Evolutionary conservation across 768 basidiomycete genomes (phyloP).

Genomic region (Collybia sp.): DNA sequence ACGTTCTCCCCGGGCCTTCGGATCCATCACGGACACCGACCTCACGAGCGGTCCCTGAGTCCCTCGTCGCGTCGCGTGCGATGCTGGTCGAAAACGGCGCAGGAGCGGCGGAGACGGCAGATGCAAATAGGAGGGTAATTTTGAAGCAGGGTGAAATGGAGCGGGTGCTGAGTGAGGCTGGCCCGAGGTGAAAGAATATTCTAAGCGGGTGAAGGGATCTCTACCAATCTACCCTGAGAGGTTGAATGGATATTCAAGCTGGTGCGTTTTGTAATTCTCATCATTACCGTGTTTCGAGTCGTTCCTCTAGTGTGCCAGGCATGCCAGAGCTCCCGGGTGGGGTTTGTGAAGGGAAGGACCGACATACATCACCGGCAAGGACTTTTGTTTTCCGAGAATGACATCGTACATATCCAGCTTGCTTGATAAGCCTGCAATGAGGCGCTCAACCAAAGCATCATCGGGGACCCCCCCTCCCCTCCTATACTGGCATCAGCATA

Average conservation of each 20-base stretch:
- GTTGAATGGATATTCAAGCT: too few species aligned
- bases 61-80: slow-evolving; percentile 73
- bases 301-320: too few species aligned
- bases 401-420: slow-evolving; percentile 43
- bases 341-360: too few species aligned
- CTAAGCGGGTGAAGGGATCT: slow-evolving; percentile 20
- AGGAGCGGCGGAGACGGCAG: slow-evolving; percentile 46
- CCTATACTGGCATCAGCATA: neutral
- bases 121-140: slow-evolving; percentile 65
- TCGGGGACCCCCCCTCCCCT: slow-evolving; percentile 9
- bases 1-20: slow-evolving; percentile 53
- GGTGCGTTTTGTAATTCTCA: too few species aligned
- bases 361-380: slow-evolving; percentile 40
- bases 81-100: slow-evolving; percentile 67
- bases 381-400: slow-evolving; percentile 41
- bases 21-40: slow-evolving; percentile 58
- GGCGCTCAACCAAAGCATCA: slow-evolving; percentile 16
- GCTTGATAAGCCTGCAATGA: slow-evolving; percentile 17
- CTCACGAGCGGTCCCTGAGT: slow-evolving; percentile 70
- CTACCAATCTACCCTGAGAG: too few species aligned
- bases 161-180: slow-evolving; percentile 80
- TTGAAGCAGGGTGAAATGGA: slow-evolving; percentile 85
- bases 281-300: too few species aligned
- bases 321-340: too few species aligned
- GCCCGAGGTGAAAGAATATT: slow-evolving; percentile 58